Evolutionary conservation across 805 yeast genomes (phyloP), one percentile per base, ranked within the genome.

Genomic region (Lipomyces kockii): DNA sequence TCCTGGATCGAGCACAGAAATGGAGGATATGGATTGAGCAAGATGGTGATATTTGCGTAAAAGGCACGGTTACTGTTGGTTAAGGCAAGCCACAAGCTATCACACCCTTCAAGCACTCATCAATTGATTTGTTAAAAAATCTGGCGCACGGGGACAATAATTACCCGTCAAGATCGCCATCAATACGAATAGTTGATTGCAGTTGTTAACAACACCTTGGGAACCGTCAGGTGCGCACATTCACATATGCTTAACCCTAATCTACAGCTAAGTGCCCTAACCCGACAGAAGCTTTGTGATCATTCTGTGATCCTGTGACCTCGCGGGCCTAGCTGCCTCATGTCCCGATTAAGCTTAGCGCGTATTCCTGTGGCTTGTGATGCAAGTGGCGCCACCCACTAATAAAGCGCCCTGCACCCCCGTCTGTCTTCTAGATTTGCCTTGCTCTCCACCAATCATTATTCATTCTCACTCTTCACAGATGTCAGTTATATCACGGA

Each of bases 11-110:
- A 3, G 60, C 5, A 3, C 11, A 54, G n/a, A 17, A 27, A 20
- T 65, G 51, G 54, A 58, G 71, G 1, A 56, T 64, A 5, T 68
- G 71, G 71, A 63, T 64, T 22, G 65, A 56, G 29, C 71, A 68
- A 59, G 61, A 62, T 62, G 67, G 63, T 4, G 64, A 60, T 3
- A 62, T 64, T 29, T 57, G 59, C 32, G 29, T 67, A n/a, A 64
- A 62, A 29, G 58, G 70, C 14, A 58, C 65, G 2, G 3, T 67
- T 34, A 39, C 29, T 14, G 22, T 58, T 12, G 29, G 22, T 12
- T 22, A 34, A 29, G 43, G 34, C 17, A 25, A 6, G 8, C 22
- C 9, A 49, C 12, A 12, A 43, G 25, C 59, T 22, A 14, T 17
- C 6, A 39, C 37, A 27, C 9, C 11, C 20, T 14, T 43, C 20